Base-by-base conservation (phyloP, 2,329 filamentous ascomycete species). In the Sporothrix pallida region DNA sequence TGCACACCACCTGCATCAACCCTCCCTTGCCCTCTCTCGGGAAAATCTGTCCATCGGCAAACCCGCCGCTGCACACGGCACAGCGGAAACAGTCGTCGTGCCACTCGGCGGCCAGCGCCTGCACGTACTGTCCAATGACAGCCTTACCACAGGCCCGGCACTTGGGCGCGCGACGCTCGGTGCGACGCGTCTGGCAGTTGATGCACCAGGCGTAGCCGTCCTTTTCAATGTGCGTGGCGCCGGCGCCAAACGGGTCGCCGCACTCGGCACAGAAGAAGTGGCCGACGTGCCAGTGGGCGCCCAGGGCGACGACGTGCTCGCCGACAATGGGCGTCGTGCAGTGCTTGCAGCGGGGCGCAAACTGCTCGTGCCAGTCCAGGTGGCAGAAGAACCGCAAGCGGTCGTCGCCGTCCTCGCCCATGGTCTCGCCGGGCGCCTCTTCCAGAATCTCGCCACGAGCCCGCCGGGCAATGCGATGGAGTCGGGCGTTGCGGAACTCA, bases 261-360 rank as follows among this genome's bases (percentile, higher is more conserved):
- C 96, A 99, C 86, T 99, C 94, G 58, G 96, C 96, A 80, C 96
- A 99, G 87, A 99, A 99, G 84, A 99, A 99, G 83, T 99, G 96
- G 0, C 96, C 96, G 71, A 93, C 93, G 81, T 99, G 96, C 93
- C 94, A 99, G 83, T 97, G 94, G n/a, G 91, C 89, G 0, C 96
- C 96, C 73, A 97, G 93, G 1, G 96, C 96, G 15, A 98, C 91
- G 46, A 98, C 91, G 77, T 98, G 94, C 82, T 98, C 95, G 58
- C 95, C 95, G 77, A 98, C 91, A 79, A 99, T 99, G 3, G 96
- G 95, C 8, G 96, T 99, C 81, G 92, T 94, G 88, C 96, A 99
- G 81, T 93, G 94, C 83, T 96, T 96, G 87, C 96, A 99, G 58
- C 94, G 90, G 4, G 96, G 96, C 46, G 93, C 94, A 82, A 93